A percentile compares a stretch with the other conserved stretches of the same genome.
Evolutionary conservation across 2,329 filamentous ascomycete species (phyloP).

Genomic region (Aspergillus thermomutatus): DNA sequence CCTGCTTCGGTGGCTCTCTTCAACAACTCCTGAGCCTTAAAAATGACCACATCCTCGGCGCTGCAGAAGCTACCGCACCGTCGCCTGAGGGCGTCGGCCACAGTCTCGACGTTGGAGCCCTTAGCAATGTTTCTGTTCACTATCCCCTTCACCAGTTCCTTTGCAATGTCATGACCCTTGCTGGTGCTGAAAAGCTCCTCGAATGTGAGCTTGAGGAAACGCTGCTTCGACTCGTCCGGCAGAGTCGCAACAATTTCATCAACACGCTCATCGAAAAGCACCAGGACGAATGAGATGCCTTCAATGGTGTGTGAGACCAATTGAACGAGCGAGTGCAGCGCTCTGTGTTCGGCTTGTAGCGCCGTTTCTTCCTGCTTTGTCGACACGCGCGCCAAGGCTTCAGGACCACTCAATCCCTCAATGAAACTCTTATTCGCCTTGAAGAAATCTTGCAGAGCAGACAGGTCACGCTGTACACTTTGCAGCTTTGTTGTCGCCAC

Average conservation of each 20-base stretch:
- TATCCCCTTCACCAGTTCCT: conserved; percentile 93
- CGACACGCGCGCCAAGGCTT: conserved; percentile 71
- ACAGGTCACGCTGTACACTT: conserved; percentile 74
- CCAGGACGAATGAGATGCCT: conserved; percentile 91
- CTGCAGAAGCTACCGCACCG: conserved; percentile 97
- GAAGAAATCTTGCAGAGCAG: conserved; percentile 76
- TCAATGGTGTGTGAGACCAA: conserved; percentile 90
- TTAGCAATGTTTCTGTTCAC: conserved; percentile 97
- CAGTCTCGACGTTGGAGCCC: conserved; percentile 94
- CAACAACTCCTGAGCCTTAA: conserved; percentile 94
- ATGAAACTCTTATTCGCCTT: conserved; percentile 86
- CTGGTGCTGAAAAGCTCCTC: conserved; percentile 79
- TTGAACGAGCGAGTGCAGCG: conserved; percentile 78
- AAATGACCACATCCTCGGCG: conserved; percentile 93
- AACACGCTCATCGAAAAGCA: conserved; percentile 90
- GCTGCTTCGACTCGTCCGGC: conserved; percentile 64
- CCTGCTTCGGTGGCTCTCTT: conserved; percentile 81
- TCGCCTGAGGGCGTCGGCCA: conserved; percentile 87
- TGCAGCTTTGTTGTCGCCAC: conserved; percentile 67
- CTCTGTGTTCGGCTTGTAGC: conserved; percentile 89
- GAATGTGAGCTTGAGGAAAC: conserved; percentile 75
- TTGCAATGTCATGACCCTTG: conserved; percentile 82
- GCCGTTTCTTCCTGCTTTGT: conserved; percentile 89
- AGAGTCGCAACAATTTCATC: conserved; percentile 80
- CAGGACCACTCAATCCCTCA: conserved; percentile 87